Conservation (phyloP, 768 basidiomycete species). For the Mycena capillaripes region DNA sequence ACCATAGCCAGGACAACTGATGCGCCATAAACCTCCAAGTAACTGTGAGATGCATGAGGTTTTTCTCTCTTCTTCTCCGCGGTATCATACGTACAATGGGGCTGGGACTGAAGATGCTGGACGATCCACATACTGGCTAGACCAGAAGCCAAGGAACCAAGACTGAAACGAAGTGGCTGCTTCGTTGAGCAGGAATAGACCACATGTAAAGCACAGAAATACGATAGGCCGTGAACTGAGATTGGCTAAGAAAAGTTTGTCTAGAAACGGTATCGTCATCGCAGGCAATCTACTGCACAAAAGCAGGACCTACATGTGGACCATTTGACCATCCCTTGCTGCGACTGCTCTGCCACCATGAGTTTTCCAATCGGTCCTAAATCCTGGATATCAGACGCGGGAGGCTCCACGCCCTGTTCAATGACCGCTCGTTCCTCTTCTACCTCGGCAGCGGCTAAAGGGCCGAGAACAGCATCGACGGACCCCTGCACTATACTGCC, state of each 20-base stretch:
- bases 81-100: conserved; percentile 43
- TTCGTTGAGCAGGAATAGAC: conserved; percentile 41
- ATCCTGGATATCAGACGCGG: conserved; percentile 37
- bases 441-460: background rate
- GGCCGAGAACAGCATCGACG: conserved; percentile 48
- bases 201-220: conserved; percentile 47
- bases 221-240: conserved; percentile 46
- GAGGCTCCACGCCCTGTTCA: conserved; percentile 36
- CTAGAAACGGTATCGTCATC: conserved; percentile 39
- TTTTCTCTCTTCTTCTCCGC: background rate
- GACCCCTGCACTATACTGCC: conserved; percentile 59
- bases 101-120: conserved; percentile 50
- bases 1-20: conserved; percentile 41
- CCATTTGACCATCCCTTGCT: conserved; percentile 35
- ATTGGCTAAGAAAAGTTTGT: conserved; percentile 45
- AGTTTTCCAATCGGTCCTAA: conserved; percentile 10
- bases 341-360: conserved; percentile 14
- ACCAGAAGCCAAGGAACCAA: conserved; percentile 63
- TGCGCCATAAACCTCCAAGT: conserved; percentile 51
- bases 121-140: conserved; percentile 54
- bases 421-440: conserved; percentile 1
- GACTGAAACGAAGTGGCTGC: conserved; percentile 44
- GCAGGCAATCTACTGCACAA: background rate
- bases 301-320: conserved; percentile 47
- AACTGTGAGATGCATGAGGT: conserved; percentile 44